Evolutionary conservation across 2,329 filamentous ascomycete genomes (phyloP).

Genomic region (Orbilia javanica): DNA sequence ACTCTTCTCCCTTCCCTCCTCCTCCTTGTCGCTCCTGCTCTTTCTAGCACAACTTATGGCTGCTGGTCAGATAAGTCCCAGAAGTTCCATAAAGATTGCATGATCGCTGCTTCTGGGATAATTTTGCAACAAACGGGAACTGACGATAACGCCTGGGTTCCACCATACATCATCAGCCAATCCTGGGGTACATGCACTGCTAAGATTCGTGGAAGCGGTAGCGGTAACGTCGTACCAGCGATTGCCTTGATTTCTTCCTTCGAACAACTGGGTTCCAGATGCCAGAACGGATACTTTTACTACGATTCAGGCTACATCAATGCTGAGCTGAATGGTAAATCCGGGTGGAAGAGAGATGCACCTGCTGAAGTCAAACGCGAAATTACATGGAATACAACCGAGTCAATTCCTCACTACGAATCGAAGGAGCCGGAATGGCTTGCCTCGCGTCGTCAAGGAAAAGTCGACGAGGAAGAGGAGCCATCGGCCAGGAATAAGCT

Average conservation of each 20-base stretch:
- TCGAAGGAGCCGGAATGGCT: constrained; percentile 13
- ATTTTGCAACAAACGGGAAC: constrained; percentile 13
- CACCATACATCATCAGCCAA: not conserved
- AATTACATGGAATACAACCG: constrained; percentile 31
- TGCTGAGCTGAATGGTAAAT: constrained; percentile 27
- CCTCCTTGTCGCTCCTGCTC: not conserved
- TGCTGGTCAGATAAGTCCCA: constrained; percentile 28
- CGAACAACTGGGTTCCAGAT: constrained; percentile 26
- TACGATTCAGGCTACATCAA: constrained; percentile 26
- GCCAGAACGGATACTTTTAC: constrained; percentile 34
- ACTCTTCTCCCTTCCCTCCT: constrained; percentile 9
- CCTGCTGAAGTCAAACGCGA: not conserved
- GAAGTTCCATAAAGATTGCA: constrained; percentile 34
- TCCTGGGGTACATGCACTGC: constrained; percentile 28
- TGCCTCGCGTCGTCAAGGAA: not conserved
- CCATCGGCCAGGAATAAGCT: not conserved
- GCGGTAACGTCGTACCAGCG: constrained; percentile 17
- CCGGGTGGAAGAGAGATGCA: constrained; percentile 12
- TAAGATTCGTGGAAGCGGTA: constrained; percentile 15
- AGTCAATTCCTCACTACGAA: constrained; percentile 1
- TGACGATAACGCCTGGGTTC: constrained; percentile 30
- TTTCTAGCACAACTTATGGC: constrained; percentile 32
- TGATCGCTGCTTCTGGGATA: constrained; percentile 5
- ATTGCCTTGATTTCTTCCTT: constrained; percentile 29
- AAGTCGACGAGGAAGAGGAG: not conserved